phyloP scores from a whole-genome alignment of 305 asterid genomes.

The Rubia peregrina region DNA sequence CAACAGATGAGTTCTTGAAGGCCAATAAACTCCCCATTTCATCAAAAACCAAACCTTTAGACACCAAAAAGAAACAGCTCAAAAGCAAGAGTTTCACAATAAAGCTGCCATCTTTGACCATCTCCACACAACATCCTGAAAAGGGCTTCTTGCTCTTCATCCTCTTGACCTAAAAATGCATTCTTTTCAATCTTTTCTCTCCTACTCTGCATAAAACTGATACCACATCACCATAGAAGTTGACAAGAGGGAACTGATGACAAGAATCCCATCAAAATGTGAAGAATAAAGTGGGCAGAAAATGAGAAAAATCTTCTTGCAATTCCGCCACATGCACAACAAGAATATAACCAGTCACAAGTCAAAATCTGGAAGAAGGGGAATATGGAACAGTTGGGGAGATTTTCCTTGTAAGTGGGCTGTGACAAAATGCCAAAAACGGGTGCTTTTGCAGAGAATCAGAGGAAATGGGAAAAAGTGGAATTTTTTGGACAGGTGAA shows the following conservation, averaged over 20 bases:
- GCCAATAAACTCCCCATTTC: conserved; percentile 42
- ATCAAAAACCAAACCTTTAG: conserved; percentile 32
- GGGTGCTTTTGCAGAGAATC: conserved; percentile 12
- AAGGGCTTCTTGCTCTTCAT: conserved; percentile 25
- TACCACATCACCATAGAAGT: background rate
- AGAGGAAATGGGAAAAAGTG: background rate
- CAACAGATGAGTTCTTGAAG: conserved; percentile 60
- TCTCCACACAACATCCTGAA: conserved; percentile 10
- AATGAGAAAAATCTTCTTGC: background rate
- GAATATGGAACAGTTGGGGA: conserved; percentile 13
- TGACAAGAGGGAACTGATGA: conserved; percentile 8
- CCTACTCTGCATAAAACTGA: conserved; percentile 33
- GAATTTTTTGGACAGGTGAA: conserved; percentile 9
- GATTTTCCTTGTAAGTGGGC: conserved; percentile 22
- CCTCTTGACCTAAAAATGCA: conserved; percentile 26
- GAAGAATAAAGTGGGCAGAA: conserved; percentile 14
- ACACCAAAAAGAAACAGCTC: conserved; percentile 29
- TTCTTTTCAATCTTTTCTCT: conserved; percentile 1
- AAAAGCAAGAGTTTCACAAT: conserved; percentile 25
- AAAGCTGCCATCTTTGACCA: conserved; percentile 29
- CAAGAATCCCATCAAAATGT: conserved; percentile 14
- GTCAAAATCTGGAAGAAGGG: conserved; percentile 9
- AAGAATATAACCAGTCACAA: conserved; percentile 1
- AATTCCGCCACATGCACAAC: conserved; percentile 15
- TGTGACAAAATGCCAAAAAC: conserved; percentile 13